Evolutionary conservation across 371 early-diverging fungal genomes (phyloP).

Genomic region (Chytridium lagenaria): DNA sequence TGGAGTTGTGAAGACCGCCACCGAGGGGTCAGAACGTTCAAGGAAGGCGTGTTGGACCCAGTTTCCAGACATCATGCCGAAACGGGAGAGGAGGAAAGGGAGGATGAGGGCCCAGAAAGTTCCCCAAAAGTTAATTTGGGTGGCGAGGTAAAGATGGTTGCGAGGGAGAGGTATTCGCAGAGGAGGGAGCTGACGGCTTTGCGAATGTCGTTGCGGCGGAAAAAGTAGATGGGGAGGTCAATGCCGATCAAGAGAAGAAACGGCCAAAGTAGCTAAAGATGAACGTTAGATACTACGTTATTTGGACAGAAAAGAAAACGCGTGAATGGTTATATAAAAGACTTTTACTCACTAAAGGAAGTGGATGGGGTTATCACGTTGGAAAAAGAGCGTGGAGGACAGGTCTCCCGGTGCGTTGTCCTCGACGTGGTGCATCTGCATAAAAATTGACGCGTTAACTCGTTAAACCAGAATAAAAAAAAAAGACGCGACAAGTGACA

Average conservation of each 20-base stretch:
- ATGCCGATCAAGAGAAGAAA: slow-evolving; percentile 43
- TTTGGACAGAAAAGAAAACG: slow-evolving; percentile 4
- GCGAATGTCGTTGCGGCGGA: slow-evolving; percentile 19
- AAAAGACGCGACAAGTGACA: not conserved
- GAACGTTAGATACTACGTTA: no score
- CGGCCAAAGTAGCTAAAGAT: slow-evolving; percentile 43
- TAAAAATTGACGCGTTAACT: not conserved
- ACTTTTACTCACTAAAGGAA: slow-evolving; percentile 31
- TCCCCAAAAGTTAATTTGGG: slow-evolving; percentile 26
- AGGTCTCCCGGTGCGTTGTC: slow-evolving; percentile 48
- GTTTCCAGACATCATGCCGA: slow-evolving; percentile 56
- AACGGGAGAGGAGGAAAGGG: slow-evolving; percentile 42
- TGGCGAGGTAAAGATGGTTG: slow-evolving; percentile 22
- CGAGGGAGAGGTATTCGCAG: slow-evolving; percentile 32
- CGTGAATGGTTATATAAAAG: not conserved
- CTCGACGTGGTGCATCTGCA: slow-evolving; percentile 46
- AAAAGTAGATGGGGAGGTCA: slow-evolving; percentile 47
- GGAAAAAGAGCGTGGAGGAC: slow-evolving; percentile 42
- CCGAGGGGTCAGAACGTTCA: slow-evolving; percentile 41
- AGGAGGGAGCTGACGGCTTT: slow-evolving; percentile 18
- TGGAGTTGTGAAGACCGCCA: slow-evolving; percentile 42
- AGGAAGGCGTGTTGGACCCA: slow-evolving; percentile 54
- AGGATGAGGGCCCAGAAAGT: slow-evolving; percentile 39
- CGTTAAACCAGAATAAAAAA: not conserved
- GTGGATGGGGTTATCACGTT: slow-evolving; percentile 40